A percentile compares a stretch with the other conserved stretches of the same genome.
phyloP scores from a whole-genome alignment of 2,329 filamentous ascomycete species.

The Neocucurbitaria cava region DNA sequence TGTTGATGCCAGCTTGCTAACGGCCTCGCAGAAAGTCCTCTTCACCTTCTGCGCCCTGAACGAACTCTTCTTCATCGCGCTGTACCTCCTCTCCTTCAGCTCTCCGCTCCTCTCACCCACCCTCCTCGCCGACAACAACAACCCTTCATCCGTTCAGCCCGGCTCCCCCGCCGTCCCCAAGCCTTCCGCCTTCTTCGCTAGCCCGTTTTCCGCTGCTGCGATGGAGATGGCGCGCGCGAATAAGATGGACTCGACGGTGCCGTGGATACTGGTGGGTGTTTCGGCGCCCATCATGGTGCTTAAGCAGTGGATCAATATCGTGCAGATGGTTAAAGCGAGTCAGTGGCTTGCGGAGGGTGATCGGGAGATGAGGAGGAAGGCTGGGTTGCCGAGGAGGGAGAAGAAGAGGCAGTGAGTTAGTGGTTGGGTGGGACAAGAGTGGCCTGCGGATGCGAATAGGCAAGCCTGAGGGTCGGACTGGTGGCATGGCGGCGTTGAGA shows the following conservation, averaged over 20 bases:
- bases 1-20: constrained; percentile 25
- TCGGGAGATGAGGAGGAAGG: constrained; percentile 63
- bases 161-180: constrained; percentile 73
- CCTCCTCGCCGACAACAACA: constrained; percentile 69
- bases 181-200: constrained; percentile 79
- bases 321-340: constrained; percentile 93
- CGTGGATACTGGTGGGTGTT: constrained; percentile 81
- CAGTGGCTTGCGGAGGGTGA: constrained; percentile 95
- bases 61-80: constrained; percentile 96
- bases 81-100: constrained; percentile 97
- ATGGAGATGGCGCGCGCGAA: constrained; percentile 91
- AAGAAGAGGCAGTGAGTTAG: constrained; percentile 36
- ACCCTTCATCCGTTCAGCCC: constrained; percentile 61
- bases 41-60: constrained; percentile 91
- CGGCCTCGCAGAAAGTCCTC: constrained; percentile 72
- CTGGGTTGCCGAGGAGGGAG: constrained; percentile 47
- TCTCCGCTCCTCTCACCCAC: constrained; percentile 88
- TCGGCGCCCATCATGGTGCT: constrained; percentile 86
- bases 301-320: constrained; percentile 93
- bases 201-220: constrained; percentile 89
- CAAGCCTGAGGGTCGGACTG: too few relatives aligned
- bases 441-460: too few relatives aligned
- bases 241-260: constrained; percentile 70
- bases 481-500: not conserved
- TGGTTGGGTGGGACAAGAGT: too few relatives aligned